Evolutionary conservation across 352 stramenopile genomes (phyloP), one percentile per base, ranked within the genome.

Genomic region (Paralagenidium karlingii): DNA sequence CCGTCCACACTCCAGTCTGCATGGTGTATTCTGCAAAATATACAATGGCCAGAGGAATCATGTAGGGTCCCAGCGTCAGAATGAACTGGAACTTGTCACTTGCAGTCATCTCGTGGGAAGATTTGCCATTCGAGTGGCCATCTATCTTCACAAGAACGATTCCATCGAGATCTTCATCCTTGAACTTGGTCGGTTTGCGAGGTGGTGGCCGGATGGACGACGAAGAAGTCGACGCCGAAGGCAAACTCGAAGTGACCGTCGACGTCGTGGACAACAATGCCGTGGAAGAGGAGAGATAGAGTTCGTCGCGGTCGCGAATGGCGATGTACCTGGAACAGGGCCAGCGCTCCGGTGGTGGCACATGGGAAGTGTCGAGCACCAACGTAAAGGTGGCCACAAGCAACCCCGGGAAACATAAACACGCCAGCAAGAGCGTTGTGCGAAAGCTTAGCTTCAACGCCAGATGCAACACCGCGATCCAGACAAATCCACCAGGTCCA

Each of bases 21-120:
- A 96, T 86, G 4, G 82, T 84, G 60, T 97, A 97, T 53, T 97
- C 91, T 8, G 87, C 77, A 26, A 91, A 82, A 55, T 97, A 97
- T 5, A 97, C 89, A 24, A 83, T 62, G 30, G 90, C 77, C 8
- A 97, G 53, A 6, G 87, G 84, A 16, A 96, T 57, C 40, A 89
- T 96, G 55, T 96, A 97, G 20, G 77, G 77, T 32, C 79, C 90
- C 0, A 96, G 67, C 25, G 58, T 83, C 31, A 92, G 43, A 16
- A 87, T 80, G 28, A 94, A 68, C 10, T 47, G 55, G 36, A 87
- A 50, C 10, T 84, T 71, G 34, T 88, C 69, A 3, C 51, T 56
- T 32, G 70, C 47, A 0, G 43, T 70, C 42, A 93, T 75, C 21
- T 58, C 37, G 3, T 45, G 25, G 11, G 47, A 31, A 1, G 18